Percentiles rank a stretch among this genome's conserved stretches.
Evolutionary conservation across 306 rosid genomes (phyloP).

Genomic region (Cicer pinnatifidum): DNA sequence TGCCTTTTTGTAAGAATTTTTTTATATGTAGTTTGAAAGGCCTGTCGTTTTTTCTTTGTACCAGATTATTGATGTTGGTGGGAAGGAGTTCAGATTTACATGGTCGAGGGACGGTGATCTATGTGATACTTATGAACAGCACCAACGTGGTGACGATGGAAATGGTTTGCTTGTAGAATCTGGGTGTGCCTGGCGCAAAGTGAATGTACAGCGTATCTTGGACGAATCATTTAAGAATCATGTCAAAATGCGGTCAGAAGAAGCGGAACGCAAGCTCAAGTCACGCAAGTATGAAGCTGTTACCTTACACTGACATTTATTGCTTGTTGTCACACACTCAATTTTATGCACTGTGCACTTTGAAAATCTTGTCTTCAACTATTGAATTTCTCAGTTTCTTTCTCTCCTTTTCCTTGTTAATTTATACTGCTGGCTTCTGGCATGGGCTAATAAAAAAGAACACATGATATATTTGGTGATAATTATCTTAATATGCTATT

Average conservation of each 20-base stretch:
- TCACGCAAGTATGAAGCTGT: slow-evolving; percentile 73
- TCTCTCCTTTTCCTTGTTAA: slow-evolving; percentile 28
- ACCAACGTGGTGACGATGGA: slow-evolving; percentile 77
- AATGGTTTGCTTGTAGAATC: slow-evolving; percentile 86
- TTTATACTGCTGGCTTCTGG: slow-evolving; percentile 26
- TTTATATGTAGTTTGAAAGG: slow-evolving; percentile 36
- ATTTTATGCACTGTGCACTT: slow-evolving; percentile 25
- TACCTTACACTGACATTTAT: neutral
- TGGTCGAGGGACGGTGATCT: slow-evolving; percentile 91
- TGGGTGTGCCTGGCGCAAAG: slow-evolving; percentile 94
- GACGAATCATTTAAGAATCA: slow-evolving; percentile 82
- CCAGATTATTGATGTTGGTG: slow-evolving; percentile 93
- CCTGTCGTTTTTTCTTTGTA: slow-evolving; percentile 38
- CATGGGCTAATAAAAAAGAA: slow-evolving; percentile 29
- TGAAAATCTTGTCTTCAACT: slow-evolving; percentile 28
- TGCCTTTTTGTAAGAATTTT: slow-evolving; percentile 12
- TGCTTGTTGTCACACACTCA: slow-evolving; percentile 7
- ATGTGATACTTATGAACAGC: slow-evolving; percentile 88
- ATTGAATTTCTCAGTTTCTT: slow-evolving; percentile 19
- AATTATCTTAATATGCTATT: slow-evolving; percentile 22
- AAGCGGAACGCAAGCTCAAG: slow-evolving; percentile 79
- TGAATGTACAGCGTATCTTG: slow-evolving; percentile 86
- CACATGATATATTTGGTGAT: slow-evolving; percentile 10
- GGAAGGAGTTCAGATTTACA: slow-evolving; percentile 84
- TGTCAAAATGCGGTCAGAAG: slow-evolving; percentile 84